Base-by-base conservation (phyloP, 164 flowering plant species). In the Vitis rotundifolia region DNA sequence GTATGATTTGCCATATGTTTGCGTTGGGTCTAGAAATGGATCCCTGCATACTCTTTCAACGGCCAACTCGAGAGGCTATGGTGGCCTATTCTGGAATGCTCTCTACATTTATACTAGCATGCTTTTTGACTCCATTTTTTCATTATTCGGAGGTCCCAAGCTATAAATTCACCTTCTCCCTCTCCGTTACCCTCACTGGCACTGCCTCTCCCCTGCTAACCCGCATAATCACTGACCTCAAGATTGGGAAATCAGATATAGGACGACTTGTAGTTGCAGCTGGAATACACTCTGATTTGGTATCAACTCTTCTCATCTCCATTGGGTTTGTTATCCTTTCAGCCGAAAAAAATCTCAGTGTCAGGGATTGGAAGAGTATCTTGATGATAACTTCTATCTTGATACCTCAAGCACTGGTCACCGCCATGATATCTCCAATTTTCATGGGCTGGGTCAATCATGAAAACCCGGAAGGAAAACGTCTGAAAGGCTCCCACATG, bases 21-120 rank as follows among this genome's bases (percentile, higher is more conserved):
- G 89, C 84, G 12, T 60, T 89, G 57, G 97, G 94, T 19, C 71
- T 92, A 8, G 94, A 90, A 73, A 83, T 92, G 84, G 88, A 88
- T 57, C 93, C 91, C 7, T 50, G 61, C 14, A 67, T 79, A 7
- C 61, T 84, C 52, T 49, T 86, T 37, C 79, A 64, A 14, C 55
- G 73, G 9, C 86, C 86, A 6, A 72, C 77, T 26, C 79, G 80
- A 0, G 88, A 83, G 47, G 86, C 86, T 6, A 71, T 72, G 11
- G 69, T 89, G 16, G 87, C 91, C 10, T 85, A 77, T 54, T 70
- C 82, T 0, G 86, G 87, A 48, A 77, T 88, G 63, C 14, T 85
- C 9, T 61, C 83, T 16, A 80, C 92, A 2, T 69, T 88, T 61
- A n/a, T 85, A 10, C 9, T 86, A 2, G 80, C 78, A 11, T 51